These are phyloP conservation scores for Zelopaecilomyces penicillatus DNA, from an alignment of 2,329 filamentous ascomycete species.

Conservation along the genomic window DNA sequence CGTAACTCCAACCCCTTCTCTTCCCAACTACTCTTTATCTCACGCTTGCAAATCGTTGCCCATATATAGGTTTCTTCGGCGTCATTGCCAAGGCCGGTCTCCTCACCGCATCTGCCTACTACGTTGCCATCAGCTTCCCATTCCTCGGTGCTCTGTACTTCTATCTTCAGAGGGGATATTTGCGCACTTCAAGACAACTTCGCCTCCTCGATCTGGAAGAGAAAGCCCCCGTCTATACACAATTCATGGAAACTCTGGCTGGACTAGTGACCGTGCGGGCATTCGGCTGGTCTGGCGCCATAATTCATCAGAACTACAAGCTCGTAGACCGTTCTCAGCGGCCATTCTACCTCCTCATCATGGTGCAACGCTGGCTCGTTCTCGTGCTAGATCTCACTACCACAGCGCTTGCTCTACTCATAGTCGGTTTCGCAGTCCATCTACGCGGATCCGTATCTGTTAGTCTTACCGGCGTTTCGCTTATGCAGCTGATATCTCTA, in stretches of 20 bases:
- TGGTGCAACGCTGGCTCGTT: slow-evolving; percentile 49
- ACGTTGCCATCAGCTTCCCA: slow-evolving; percentile 34
- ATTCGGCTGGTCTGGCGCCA: slow-evolving; percentile 38
- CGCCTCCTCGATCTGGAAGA: slow-evolving; percentile 34
- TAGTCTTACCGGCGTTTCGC: slow-evolving; percentile 25
- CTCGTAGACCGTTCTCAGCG: slow-evolving; percentile 46
- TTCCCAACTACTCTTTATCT: slow-evolving; percentile 24
- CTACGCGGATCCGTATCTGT: slow-evolving; percentile 18
- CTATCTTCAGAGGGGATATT: slow-evolving; percentile 33
- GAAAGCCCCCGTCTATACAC: slow-evolving; percentile 31
- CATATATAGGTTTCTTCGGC: slow-evolving; percentile 24
- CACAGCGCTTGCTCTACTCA: slow-evolving; percentile 35
- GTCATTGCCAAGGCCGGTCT: slow-evolving; percentile 17
- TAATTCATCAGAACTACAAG: slow-evolving; percentile 33
- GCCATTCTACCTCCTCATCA: slow-evolving; percentile 49
- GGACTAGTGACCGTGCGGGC: slow-evolving; percentile 44
- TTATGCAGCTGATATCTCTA: slow-evolving; percentile 23
- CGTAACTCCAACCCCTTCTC: slow-evolving; percentile 11
- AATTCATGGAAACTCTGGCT: slow-evolving; percentile 37
- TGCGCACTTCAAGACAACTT: slow-evolving; percentile 34
- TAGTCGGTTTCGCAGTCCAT: slow-evolving; percentile 38
- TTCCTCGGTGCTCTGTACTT: slow-evolving; percentile 33
- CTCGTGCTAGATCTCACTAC: slow-evolving; percentile 43
- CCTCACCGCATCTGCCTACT: slow-evolving; percentile 17
- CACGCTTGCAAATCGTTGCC: slow-evolving; percentile 25